Conservation (phyloP, 2,329 filamentous ascomycete genomes). For the Venturia nashicola region DNA sequence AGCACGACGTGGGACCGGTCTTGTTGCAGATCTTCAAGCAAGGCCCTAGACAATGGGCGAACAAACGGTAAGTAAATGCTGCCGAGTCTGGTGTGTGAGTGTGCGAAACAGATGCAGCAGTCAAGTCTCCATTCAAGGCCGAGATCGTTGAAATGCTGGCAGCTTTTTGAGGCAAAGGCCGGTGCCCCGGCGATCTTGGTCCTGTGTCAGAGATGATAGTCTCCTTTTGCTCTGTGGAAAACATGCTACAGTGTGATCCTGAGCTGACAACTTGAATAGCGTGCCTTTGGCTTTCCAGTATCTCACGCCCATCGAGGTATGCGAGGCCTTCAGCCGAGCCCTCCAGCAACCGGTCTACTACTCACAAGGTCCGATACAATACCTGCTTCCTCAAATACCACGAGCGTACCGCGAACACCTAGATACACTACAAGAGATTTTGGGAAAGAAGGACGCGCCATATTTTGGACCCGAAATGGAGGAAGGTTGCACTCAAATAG, state of each 20-base stretch:
- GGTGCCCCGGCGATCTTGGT: background rate
- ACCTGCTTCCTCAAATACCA: constrained; percentile 69
- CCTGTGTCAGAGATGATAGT: background rate
- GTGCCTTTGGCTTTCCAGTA: constrained; percentile 87
- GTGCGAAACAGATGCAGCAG: no score
- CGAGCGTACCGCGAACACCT: constrained; percentile 82
- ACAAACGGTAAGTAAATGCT: constrained; percentile 43
- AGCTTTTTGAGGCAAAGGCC: background rate
- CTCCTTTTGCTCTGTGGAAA: background rate
- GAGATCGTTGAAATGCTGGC: background rate
- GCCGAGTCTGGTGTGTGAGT: background rate
- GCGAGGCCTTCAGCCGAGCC: constrained; percentile 65
- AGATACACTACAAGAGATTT: constrained; percentile 48
- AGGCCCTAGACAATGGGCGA: constrained; percentile 72
- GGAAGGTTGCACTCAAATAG: constrained; percentile 54
- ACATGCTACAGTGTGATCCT: background rate
- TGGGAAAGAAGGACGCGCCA: constrained; percentile 46
- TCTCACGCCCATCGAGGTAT: constrained; percentile 72
- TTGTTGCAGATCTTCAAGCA: constrained; percentile 94
- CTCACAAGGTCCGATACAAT: constrained; percentile 63
- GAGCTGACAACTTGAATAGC: constrained; percentile 27
- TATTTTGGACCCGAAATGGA: constrained; percentile 52
- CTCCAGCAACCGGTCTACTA: constrained; percentile 70
- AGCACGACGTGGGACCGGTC: constrained; percentile 89
- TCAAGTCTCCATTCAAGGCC: background rate